Evolutionary conservation across 2,329 filamentous ascomycete species (phyloP).

Genomic region (Trichophyton verrucosum): DNA sequence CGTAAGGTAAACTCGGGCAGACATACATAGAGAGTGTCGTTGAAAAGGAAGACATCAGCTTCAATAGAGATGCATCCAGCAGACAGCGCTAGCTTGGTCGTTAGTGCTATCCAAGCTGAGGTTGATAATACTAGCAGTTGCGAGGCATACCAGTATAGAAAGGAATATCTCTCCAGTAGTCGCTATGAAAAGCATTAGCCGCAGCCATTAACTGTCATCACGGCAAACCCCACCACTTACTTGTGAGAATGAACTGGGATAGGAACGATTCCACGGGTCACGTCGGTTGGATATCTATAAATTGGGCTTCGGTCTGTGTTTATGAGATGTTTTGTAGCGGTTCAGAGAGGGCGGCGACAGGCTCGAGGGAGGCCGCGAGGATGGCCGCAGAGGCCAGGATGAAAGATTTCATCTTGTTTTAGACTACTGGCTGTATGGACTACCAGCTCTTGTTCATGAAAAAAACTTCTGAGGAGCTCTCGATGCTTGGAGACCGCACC

Average conservation of each 20-base stretch:
- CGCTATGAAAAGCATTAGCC: constrained; percentile 45
- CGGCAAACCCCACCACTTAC: constrained; percentile 16
- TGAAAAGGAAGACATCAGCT: constrained; percentile 49
- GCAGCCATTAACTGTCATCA: not conserved
- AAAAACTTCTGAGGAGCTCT: not conserved
- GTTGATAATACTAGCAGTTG: not conserved
- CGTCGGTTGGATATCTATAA: constrained; percentile 49
- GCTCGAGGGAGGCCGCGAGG: not conserved
- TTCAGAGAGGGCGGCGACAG: constrained; percentile 3
- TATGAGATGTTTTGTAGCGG: constrained; percentile 44
- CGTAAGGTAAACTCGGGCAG: not conserved
- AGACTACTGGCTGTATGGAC: not conserved
- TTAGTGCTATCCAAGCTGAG: constrained; percentile 7
- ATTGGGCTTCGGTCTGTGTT: constrained; percentile 41
- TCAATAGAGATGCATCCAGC: constrained; percentile 47
- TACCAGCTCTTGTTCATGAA: not conserved
- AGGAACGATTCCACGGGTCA: constrained; percentile 48
- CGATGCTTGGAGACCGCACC: not conserved
- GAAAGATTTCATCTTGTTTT: not conserved
- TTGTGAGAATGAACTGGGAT: constrained; percentile 33
- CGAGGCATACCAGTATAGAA: constrained; percentile 30
- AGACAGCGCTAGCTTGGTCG: constrained; percentile 35
- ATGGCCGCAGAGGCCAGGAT: not conserved
- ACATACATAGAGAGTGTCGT: constrained; percentile 42
- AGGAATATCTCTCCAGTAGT: constrained; percentile 42